These are phyloP conservation scores for Lentithecium fluviatile DNA, from an alignment of 495 filamentous ascomycete genomes.

Conservation along the genomic window DNA sequence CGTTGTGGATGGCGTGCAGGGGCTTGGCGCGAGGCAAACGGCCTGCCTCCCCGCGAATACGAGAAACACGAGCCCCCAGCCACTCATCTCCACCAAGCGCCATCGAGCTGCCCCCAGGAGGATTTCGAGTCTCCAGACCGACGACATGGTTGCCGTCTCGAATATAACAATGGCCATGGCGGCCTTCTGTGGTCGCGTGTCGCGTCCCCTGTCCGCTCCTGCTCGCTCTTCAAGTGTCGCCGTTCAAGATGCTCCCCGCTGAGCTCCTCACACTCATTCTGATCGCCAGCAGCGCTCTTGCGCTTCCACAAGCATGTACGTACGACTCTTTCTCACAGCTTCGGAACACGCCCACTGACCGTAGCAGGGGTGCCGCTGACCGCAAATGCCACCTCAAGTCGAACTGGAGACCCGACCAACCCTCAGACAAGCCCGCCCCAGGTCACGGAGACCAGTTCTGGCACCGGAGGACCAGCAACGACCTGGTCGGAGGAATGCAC, in stretches of 20 bases:
- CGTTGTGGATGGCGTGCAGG: too few species aligned
- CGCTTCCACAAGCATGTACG: constrained; percentile 12
- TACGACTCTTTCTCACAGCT: background rate
- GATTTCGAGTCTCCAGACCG: too few species aligned
- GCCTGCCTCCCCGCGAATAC: background rate
- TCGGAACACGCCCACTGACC: background rate
- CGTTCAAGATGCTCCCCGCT: constrained; percentile 17
- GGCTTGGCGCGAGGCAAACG: too few species aligned
- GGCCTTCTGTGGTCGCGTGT: background rate
- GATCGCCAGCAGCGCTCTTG: background rate
- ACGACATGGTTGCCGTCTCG: background rate
- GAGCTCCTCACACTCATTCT: constrained; percentile 21
- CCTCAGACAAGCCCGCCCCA: background rate
- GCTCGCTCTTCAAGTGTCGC: background rate
- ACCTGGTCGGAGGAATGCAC: too few species aligned
- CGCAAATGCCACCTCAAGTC: background rate
- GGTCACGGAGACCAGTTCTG: background rate
- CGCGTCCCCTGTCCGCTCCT: background rate
- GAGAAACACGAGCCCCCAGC: constrained; percentile 16
- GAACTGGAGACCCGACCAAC: background rate
- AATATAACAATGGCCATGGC: background rate
- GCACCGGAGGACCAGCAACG: too few species aligned
- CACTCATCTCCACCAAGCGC: constrained; percentile 23
- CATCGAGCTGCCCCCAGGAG: too few species aligned
- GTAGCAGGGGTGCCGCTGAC: background rate